Evolutionary conservation across 2,329 filamentous ascomycete species (phyloP), one percentile per base, ranked within the genome.

Genomic region (Cladorrhinum sp.): DNA sequence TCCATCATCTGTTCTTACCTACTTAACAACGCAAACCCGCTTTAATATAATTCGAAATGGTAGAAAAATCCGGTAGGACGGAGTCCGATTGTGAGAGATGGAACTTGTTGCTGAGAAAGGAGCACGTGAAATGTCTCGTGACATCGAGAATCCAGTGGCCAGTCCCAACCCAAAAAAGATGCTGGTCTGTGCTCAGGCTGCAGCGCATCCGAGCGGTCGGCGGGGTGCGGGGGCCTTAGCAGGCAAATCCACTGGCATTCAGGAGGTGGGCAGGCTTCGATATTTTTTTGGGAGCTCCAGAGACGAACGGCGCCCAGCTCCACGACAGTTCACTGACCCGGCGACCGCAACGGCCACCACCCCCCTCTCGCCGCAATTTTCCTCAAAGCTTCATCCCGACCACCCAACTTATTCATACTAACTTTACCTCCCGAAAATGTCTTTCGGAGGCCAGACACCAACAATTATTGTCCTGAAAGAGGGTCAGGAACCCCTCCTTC

Each of bases 321-420:
- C 45, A 38, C 52, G 38, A 62, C 41, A 49, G 45, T 49, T 50
- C 50, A 55, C 41, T 55, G 22, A 53, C 56, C 36, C 63, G 20
- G 50, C 56, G 29, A 38, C 55, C 36, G 52, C 41, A 54, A 50
- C 54, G 60, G 45, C 20, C 45, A 57, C 29, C 53, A 57, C 50
- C 59, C 50, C 58, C 53, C 50, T 57, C 27, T 16, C 13, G 4
- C 50, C 57, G 48, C 54, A 62, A 53, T 52, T 29, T 24, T 36
- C 27, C 22, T 50, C 50, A 25, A 56, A 66, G 60, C 61, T 64
- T 52, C 25, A 55, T 29, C 45, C 27, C 50, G 57, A 56, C 27
- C 54, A 27, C 16, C 32, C 36, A 48, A 41, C 29, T 13, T n/a
- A 82, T 83, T 73, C 74, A 79, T 57, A 73, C 71, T 55, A 36